Base-by-base conservation (phyloP, 208 protist species). In the Leishmania gerbilli region DNA sequence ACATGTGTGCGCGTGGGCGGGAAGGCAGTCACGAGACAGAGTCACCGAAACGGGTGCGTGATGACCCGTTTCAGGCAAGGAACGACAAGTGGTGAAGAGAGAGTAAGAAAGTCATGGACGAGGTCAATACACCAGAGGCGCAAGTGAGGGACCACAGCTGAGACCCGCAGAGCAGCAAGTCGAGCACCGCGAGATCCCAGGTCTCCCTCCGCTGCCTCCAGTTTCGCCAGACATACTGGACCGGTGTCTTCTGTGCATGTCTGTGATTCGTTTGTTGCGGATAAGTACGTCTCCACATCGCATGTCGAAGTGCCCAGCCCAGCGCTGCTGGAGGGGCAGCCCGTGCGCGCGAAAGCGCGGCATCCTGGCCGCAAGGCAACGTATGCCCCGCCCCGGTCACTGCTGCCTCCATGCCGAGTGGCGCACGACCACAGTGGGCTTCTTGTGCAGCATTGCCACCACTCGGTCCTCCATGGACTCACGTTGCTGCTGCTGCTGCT, bases 391-490 rank as follows among this genome's bases (percentile, higher is more conserved):
- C 45, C 51, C 6, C 51, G 42, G 5, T 27, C 72, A 62, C 74
- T 74, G 69, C 45, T 77, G 81, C 62, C 47, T 34, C 77, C 82
- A 82, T 2, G 82, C 77, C 5, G 60, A 79, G 37, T 53, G 78
- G 9, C n/a, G 77, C 4, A 85, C 42, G 71, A 85, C 78, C 3
- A 82, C 82, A 40, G 71, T 80, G 21, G 82, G 82, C 71, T 82
- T 82, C 31, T 62, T 65, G 71, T 64, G 82, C 62, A 85, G 55
- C 82, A 76, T 85, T 7, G 74, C 56, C 34, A 82, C 24, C 27
- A 85, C 78, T 8, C 67, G 82, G 47, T 82, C 71, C 64, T 85
- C 82, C n/a, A 85, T 71, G 8, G 67, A 71, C n/a, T 53, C 60
- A 51, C 47, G 40, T 27, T 65, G 58, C 17, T 47, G 42, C n/a